Evolutionary conservation across 1,284 basidiomycete genomes (phyloP).

Genomic region (Ceratobasidium sp.): DNA sequence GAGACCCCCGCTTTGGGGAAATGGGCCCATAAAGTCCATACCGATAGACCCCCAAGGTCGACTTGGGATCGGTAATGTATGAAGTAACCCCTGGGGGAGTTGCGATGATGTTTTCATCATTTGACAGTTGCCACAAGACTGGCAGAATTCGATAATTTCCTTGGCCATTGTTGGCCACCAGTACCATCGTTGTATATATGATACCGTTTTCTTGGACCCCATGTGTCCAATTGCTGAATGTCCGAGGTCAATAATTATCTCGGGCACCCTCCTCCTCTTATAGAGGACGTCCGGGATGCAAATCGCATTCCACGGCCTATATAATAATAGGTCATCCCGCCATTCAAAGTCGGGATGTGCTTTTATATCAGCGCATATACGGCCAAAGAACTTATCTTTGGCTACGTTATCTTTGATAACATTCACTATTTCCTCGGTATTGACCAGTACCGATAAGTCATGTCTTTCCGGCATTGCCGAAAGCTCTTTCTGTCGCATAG

Average conservation of each 20-base stretch:
- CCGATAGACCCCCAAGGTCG: slow-evolving; percentile 53
- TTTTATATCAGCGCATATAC: neutral
- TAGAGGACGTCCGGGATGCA: no score
- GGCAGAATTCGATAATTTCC: slow-evolving; percentile 38
- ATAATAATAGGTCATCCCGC: no score
- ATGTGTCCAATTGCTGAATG: no score
- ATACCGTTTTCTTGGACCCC: neutral
- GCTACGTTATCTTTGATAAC: slow-evolving; percentile 41
- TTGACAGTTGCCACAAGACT: slow-evolving; percentile 36
- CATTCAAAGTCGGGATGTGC: no score
- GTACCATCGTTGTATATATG: slow-evolving; percentile 24
- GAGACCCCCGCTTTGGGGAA: slow-evolving; percentile 49
- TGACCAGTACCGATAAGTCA: slow-evolving; percentile 33
- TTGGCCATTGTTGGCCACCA: slow-evolving; percentile 44
- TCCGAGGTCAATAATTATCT: no score
- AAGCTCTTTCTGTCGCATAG: neutral
- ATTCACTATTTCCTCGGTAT: no score
- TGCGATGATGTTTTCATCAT: slow-evolving; percentile 37
- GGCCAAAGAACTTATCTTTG: slow-evolving; percentile 35
- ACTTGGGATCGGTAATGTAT: slow-evolving; percentile 49
- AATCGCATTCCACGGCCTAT: no score
- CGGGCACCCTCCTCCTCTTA: no score
- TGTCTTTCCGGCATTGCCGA: neutral
- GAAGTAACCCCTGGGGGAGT: slow-evolving; percentile 49
- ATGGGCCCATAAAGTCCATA: slow-evolving; percentile 57